Base-by-base conservation (phyloP, 768 basidiomycete species). In the Lactarius sp. region DNA sequence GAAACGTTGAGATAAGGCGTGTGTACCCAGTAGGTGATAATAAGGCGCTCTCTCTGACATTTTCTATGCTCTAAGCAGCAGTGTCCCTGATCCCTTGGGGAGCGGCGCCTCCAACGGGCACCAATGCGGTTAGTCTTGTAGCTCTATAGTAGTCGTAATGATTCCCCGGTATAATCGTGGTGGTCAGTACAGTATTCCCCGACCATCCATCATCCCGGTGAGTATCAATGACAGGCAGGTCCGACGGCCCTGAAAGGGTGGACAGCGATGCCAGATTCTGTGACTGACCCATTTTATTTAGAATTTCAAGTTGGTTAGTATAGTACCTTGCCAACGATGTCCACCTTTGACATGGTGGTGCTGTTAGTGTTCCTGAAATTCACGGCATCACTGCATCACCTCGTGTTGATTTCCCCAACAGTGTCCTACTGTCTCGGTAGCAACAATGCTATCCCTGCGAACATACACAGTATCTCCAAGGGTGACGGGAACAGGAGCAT, bases 291-390 rank as follows among this genome's bases (percentile, higher is more conserved):
- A 5, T 41, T 47, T 27, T 27, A 27, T 27, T 27, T 27, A 27
- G 49, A 31, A 33, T 33, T 47, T 47, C 46, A 22, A 47, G 7
- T 6, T 47, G 22, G 46, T 6, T 22, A 9, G 13, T 7, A 6
- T 18, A 53, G 60, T 49, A 44, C 61, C 61, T 62, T 56, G 61
- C 56, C 61, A 57, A 63, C 56, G 39, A n/a, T 18, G 56, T 6
- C 49, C 44, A 9, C 16, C 46, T 54, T 47, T 63, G 62, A 63
- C 62, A 52, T 47, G 8, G 37, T 49, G n/a, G 13, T 51, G 50
- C 6, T 34, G 2, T 9, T 8, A 7, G 41, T 14, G 62, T 64
- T 42, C 62, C 57, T 64, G 52, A 2, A 18, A 5, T 47, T 44
- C 53, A 55, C 60, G 53, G 54, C 46, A 61, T 54, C 34, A n/a